Evolutionary conservation across 2,329 filamentous ascomycete species (phyloP).

Genomic region (Colletotrichum liaoningense): DNA sequence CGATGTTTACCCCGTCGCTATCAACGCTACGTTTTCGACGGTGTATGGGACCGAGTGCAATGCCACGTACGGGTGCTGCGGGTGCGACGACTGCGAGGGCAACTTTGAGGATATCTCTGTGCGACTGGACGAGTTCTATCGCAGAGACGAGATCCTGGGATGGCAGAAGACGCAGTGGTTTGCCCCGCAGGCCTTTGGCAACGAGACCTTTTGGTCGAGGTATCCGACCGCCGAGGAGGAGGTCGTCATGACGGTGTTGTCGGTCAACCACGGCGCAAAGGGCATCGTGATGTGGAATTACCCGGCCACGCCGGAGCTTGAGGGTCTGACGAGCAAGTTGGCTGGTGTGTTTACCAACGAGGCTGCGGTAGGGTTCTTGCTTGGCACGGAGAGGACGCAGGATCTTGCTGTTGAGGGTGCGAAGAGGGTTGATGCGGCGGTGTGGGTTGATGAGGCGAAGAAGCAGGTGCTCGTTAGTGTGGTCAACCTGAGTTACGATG

Average conservation of each 20-base stretch:
- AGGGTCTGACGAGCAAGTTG: constrained; percentile 51
- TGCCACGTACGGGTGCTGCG: constrained; percentile 69
- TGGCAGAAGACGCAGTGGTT: constrained; percentile 57
- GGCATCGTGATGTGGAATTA: constrained; percentile 59
- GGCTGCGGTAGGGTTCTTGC: constrained; percentile 51
- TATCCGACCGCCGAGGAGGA: constrained; percentile 56
- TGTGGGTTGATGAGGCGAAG: constrained; percentile 12
- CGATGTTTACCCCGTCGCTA: constrained; percentile 70
- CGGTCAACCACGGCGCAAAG: constrained; percentile 58
- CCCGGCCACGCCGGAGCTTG: constrained; percentile 51
- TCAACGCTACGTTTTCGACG: constrained; percentile 64
- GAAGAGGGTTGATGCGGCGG: constrained; percentile 20
- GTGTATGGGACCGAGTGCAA: constrained; percentile 67
- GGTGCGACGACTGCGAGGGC: constrained; percentile 70
- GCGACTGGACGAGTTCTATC: constrained; percentile 55
- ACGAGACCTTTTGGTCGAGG: constrained; percentile 59
- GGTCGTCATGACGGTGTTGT: constrained; percentile 57
- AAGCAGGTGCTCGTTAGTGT: constrained; percentile 15
- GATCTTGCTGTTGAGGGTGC: constrained; percentile 20
- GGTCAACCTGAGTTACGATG: constrained; percentile 11
- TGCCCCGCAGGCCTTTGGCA: constrained; percentile 60
- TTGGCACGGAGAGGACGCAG: constrained; percentile 21
- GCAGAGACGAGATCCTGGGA: constrained; percentile 51
- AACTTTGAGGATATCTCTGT: constrained; percentile 61
- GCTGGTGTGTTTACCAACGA: constrained; percentile 48